Evolutionary conservation across 306 rosid species (phyloP).

Genomic region (Malus fusca): DNA sequence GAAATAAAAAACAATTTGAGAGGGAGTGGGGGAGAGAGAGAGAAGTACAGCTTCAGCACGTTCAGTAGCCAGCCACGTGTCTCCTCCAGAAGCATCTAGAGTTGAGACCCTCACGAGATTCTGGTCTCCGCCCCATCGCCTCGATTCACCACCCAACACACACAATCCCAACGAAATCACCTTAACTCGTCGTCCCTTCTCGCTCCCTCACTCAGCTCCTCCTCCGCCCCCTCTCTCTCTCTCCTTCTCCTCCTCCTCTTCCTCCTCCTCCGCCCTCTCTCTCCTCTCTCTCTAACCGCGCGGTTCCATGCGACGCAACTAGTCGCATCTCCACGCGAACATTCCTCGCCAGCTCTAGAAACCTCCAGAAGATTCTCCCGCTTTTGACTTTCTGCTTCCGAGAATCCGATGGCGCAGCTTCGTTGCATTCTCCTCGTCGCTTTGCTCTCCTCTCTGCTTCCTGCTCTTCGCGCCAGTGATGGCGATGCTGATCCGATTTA

Average conservation of each 20-base stretch:
- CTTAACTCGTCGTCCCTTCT: background rate
- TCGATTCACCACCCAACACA: background rate
- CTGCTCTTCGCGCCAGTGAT: conserved; percentile 39
- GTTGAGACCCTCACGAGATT: conserved; percentile 37
- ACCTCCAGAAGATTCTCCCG: conserved; percentile 17
- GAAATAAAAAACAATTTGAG: background rate
- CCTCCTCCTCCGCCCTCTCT: background rate
- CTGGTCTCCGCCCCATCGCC: conserved; percentile 24
- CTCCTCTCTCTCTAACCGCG: conserved; percentile 1
- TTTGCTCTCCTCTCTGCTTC: conserved; percentile 27
- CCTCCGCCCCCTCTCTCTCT: background rate
- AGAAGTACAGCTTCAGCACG: conserved; percentile 6
- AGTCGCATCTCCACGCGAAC: conserved; percentile 23
- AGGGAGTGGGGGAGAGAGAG: background rate
- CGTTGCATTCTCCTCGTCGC: conserved; percentile 29
- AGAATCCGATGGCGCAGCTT: conserved; percentile 49
- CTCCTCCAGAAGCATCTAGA: conserved; percentile 16
- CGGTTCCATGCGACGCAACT: conserved; percentile 12
- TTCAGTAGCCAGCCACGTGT: conserved; percentile 23
- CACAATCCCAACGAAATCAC: background rate
- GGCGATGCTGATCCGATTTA: conserved; percentile 83
- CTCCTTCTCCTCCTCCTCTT: background rate
- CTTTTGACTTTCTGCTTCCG: conserved; percentile 41
- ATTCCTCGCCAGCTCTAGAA: conserved; percentile 26
- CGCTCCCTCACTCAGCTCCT: conserved; percentile 16